phyloP scores from a whole-genome alignment of 148 eudicot species.

The Drosera capensis region DNA sequence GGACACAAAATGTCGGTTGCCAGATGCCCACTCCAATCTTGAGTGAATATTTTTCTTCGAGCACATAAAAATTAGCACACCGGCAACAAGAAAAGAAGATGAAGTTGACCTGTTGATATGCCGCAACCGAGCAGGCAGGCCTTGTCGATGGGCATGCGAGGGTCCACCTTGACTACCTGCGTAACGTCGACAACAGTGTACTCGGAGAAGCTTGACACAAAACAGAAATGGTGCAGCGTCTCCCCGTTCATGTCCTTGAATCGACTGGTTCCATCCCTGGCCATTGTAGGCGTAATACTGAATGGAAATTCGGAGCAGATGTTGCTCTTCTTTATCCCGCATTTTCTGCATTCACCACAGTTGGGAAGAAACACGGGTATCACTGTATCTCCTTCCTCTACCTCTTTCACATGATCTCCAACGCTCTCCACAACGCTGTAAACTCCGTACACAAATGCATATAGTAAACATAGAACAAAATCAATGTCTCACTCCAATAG shows the following conservation, averaged over 20 bases:
- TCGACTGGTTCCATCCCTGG: conserved; percentile 31
- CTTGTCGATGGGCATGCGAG: conserved; percentile 23
- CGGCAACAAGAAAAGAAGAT: neutral
- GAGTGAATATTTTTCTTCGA: neutral
- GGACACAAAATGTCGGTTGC: no score
- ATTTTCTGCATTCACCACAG: conserved; percentile 57
- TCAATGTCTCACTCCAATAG: no score
- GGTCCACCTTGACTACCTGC: conserved; percentile 28
- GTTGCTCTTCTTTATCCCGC: conserved; percentile 31
- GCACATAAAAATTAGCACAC: neutral
- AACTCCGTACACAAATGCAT: neutral
- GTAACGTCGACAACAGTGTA: conserved; percentile 47
- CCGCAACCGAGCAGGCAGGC: conserved; percentile 64
- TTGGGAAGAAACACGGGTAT: conserved; percentile 38
- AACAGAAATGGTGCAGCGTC: conserved; percentile 22
- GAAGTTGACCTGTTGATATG: conserved; percentile 28
- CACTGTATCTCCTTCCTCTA: conserved; percentile 49
- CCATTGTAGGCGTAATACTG: conserved; percentile 11
- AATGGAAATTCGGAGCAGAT: conserved; percentile 15
- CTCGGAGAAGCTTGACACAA: conserved; percentile 41
- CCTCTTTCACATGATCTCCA: conserved; percentile 53
- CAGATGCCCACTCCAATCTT: neutral
- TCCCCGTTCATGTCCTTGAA: conserved; percentile 34
- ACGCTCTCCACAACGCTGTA: conserved; percentile 66
- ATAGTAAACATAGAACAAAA: no score